These are phyloP conservation scores for Colletotrichum scovillei DNA, from an alignment of 2,329 filamentous ascomycete genomes.

Conservation along the genomic window DNA sequence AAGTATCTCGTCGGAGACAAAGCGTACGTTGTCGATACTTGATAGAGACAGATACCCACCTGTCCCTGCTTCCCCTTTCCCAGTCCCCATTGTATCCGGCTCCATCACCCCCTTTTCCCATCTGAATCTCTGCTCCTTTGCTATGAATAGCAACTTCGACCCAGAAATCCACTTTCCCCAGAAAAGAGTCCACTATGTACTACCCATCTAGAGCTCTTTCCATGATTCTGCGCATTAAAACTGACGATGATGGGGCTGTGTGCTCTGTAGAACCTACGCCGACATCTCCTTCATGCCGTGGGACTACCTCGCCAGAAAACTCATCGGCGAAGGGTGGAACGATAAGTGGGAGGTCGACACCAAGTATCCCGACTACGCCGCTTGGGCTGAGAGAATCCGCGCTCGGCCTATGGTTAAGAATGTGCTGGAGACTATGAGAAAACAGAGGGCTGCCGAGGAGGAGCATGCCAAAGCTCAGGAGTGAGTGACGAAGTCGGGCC, in stretches of 20 bases:
- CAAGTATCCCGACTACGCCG: conserved; percentile 48
- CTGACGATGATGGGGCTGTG: neutral
- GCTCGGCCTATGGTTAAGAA: conserved; percentile 46
- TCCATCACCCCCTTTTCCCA: conserved; percentile 1
- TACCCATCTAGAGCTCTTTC: neutral
- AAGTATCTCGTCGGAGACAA: conserved; percentile 50
- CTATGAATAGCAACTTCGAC: neutral
- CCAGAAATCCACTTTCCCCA: neutral
- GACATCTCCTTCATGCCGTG: conserved; percentile 48
- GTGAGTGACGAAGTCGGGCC: neutral
- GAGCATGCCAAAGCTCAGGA: neutral
- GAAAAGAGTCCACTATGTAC: neutral
- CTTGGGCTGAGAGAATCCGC: conserved; percentile 47
- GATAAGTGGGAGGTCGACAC: conserved; percentile 43
- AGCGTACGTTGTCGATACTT: conserved; percentile 38
- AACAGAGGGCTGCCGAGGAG: neutral
- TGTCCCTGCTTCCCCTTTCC: neutral
- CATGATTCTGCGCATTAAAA: neutral
- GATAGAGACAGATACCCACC: too few species aligned
- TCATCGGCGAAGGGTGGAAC: conserved; percentile 37
- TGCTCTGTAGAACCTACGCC: conserved; percentile 41
- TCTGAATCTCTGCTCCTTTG: neutral
- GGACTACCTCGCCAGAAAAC: conserved; percentile 33
- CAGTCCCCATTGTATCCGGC: neutral
- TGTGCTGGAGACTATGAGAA: conserved; percentile 19